Evolutionary conservation across 768 basidiomycete species (phyloP).

Genomic region (Filobasidium wieringae): DNA sequence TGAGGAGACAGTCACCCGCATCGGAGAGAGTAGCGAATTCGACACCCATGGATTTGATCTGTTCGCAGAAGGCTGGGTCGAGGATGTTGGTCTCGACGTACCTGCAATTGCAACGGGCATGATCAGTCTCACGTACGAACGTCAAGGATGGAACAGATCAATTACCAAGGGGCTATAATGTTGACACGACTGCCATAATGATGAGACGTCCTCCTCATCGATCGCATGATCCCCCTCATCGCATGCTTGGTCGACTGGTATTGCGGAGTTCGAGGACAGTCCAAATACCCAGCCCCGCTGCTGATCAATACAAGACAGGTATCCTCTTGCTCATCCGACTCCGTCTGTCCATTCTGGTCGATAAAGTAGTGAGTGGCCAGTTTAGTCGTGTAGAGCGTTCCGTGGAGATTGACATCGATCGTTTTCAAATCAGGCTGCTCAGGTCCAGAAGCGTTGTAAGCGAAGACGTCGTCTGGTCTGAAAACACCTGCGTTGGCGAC

Average conservation of each 20-base stretch:
- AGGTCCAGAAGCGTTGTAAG: not conserved
- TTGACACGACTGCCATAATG: slow-evolving; percentile 3
- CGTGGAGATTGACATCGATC: not conserved
- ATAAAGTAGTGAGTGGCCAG: slow-evolving; percentile 1
- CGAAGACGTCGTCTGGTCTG: slow-evolving; percentile 1
- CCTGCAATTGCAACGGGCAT: too few relatives aligned
- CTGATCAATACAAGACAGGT: not conserved
- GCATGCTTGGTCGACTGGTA: not conserved
- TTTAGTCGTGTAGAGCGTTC: not conserved
- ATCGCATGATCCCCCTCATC: not conserved
- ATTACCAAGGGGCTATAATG: not conserved
- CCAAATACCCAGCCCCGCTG: slow-evolving; percentile 3
- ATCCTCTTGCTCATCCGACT: not conserved
- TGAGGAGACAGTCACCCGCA: not conserved
- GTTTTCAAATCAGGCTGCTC: slow-evolving; percentile 1
- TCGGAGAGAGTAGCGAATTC: not conserved
- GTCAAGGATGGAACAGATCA: not conserved
- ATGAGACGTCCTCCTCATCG: not conserved
- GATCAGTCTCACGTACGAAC: too few relatives aligned
- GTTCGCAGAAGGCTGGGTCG: not conserved
- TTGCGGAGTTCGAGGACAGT: not conserved
- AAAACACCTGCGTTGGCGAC: not conserved
- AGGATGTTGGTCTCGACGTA: slow-evolving; percentile 5
- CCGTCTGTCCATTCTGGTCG: not conserved
- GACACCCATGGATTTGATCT: not conserved